Base-by-base conservation (phyloP, 257 asterid species). In the Przewalskia tangutica region DNA sequence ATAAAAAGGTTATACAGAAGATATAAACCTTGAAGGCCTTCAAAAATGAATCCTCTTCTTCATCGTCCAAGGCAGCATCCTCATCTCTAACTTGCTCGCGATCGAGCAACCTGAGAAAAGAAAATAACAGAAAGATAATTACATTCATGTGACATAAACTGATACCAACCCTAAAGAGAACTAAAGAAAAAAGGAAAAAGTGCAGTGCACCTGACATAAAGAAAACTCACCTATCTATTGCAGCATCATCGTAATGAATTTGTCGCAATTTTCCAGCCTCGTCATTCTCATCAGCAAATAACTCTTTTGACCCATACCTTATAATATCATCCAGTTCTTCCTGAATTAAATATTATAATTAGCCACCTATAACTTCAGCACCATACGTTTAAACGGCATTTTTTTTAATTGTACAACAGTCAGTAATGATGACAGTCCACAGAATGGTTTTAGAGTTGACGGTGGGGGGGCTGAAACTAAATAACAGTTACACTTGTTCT, bases 241-340 rank as follows among this genome's bases (percentile, higher is more conserved):
- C 98, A 86, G 97, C 82, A 86, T 92, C 99, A 82, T 96, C 99
- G 77, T 96, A 96, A 90, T 94, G 99, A 82, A 96, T 96, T 88
- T 94, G 98, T 36, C 97, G 95, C 77, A 98, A 94, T 86, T 94
- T 94, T 55, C 92, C 99, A 48, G 89, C 82, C 84, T 96, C 99
- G 58, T 96, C 99, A 79, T 89, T 93, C 71, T 93, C 99, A 89
- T 94, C 99, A 77, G 94, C 97, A 89, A 96, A 96, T 82, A 96
- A 86, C 92, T 96, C 99, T 89, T 92, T 92, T 63, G 99, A 92
- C 50, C 99, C 99, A 80, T 94, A 96, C 83, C 95, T 91, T 85
- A 96, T 94, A 84, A 96, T 96, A 86, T 93, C 99, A 89, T 96
- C 98, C 71, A 96, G 85, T 87, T 96, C 98, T 87, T 96, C 99